These are phyloP conservation scores for Trichoderma atrobrunneum DNA, from an alignment of 2,329 filamentous ascomycete species.

Conservation along the genomic window DNA sequence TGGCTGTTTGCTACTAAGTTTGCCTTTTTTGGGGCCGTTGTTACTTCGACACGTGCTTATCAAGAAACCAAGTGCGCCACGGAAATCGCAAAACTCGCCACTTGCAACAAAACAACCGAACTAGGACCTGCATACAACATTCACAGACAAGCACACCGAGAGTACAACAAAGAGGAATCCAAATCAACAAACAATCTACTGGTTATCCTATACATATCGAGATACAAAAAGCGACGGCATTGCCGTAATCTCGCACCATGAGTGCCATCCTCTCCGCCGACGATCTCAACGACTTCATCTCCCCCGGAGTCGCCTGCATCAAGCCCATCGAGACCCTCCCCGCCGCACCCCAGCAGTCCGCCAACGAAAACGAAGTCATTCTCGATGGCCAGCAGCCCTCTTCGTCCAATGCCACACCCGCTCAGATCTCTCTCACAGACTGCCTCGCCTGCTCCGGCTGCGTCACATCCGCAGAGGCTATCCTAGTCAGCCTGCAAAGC, in stretches of 20 bases:
- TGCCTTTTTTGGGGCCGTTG: too few species aligned
- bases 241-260: constrained; percentile 55
- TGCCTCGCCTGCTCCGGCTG: constrained; percentile 97
- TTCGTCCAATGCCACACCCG: constrained; percentile 59
- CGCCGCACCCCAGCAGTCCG: constrained; percentile 43
- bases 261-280: constrained; percentile 96
- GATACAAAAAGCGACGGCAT: not conserved
- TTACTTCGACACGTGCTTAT: constrained; percentile 10
- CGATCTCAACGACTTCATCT: constrained; percentile 98
- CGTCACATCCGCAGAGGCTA: constrained; percentile 94
- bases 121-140: not conserved
- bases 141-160: not conserved
- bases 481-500: constrained; percentile 92
- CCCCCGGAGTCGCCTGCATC: constrained; percentile 94
- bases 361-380: constrained; percentile 76
- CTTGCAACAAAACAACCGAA: not conserved
- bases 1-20: not conserved
- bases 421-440: constrained; percentile 93
- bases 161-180: not conserved
- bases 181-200: not conserved
- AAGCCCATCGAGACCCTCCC: constrained; percentile 95
- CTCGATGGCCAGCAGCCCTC: constrained; percentile 75
- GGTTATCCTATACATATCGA: not conserved
- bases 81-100: constrained; percentile 7
- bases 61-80: constrained; percentile 9